Evolutionary conservation across 805 yeast genomes (phyloP).

Genomic region (Lipomyces sp.): DNA sequence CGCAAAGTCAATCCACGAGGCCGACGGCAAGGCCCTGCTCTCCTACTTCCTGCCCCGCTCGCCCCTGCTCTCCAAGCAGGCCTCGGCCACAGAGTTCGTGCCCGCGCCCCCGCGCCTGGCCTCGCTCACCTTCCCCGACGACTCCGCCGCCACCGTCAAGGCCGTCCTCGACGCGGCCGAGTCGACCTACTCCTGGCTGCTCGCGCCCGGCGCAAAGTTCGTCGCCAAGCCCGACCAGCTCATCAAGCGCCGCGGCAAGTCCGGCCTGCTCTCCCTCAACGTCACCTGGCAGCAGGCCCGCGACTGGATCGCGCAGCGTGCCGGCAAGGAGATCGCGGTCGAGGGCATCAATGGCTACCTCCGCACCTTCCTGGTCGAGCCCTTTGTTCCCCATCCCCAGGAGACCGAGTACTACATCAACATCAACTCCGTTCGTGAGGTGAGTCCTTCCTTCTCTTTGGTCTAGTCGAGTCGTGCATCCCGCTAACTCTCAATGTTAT

Average conservation of each 20-base stretch:
- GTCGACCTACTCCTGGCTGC: constrained; percentile 43
- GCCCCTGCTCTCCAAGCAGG: constrained; percentile 37
- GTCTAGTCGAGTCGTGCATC: too few species aligned
- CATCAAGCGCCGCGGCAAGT: constrained; percentile 48
- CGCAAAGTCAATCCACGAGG: constrained; percentile 47
- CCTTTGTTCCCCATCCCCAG: constrained; percentile 49
- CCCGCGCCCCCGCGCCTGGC: constrained; percentile 31
- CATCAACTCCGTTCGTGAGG: constrained; percentile 47
- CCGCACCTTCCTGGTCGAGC: constrained; percentile 45
- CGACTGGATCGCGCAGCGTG: constrained; percentile 45
- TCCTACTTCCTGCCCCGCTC: constrained; percentile 44
- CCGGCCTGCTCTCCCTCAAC: constrained; percentile 45
- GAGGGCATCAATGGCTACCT: constrained; percentile 43
- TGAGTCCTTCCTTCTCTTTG: neutral
- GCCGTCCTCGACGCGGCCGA: constrained; percentile 39
- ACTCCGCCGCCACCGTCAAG: constrained; percentile 31
- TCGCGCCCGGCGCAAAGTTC: constrained; percentile 39
- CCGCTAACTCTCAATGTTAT: too few species aligned
- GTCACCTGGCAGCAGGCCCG: constrained; percentile 45
- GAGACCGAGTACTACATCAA: constrained; percentile 47
- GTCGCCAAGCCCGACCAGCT: constrained; percentile 49
- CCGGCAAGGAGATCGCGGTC: constrained; percentile 42
- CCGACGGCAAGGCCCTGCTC: constrained; percentile 47
- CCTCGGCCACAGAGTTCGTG: constrained; percentile 29
- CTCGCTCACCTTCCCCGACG: constrained; percentile 37